Evolutionary conservation across 1,139 yeast genomes (phyloP).

Genomic region (Candida tunisiensis): DNA sequence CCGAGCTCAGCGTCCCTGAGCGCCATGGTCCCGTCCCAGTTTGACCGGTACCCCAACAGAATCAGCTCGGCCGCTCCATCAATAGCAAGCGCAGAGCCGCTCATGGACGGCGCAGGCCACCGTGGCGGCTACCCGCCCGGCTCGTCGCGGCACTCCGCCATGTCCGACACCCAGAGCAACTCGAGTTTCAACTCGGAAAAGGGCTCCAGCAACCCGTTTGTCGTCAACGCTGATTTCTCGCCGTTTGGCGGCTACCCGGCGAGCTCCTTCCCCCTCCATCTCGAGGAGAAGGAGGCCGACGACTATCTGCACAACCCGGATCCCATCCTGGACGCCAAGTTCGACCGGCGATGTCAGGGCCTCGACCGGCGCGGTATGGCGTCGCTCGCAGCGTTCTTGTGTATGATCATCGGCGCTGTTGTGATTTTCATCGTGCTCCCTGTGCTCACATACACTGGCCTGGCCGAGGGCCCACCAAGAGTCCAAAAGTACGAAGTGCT

Average conservation of each 20-base stretch:
- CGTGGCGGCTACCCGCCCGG: constrained; percentile 1
- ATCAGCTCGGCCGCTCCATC: constrained; percentile 17
- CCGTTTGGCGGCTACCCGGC: constrained; percentile 97
- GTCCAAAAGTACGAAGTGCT: constrained; percentile 22
- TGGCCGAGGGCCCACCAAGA: constrained; percentile 14
- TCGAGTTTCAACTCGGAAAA: constrained; percentile 3
- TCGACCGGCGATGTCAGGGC: constrained; percentile 48
- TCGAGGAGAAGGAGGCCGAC: constrained; percentile 85
- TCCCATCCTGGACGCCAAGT: constrained; percentile 71
- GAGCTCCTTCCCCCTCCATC: constrained; percentile 62
- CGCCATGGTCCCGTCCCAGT: constrained; percentile 14
- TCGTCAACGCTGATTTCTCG: constrained; percentile 28
- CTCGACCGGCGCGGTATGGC: constrained; percentile 22
- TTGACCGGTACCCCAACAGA: constrained; percentile 22
- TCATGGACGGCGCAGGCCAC: background rate
- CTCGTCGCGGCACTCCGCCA: constrained; percentile 9
- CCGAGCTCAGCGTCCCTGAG: constrained; percentile 4
- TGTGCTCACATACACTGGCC: constrained; percentile 58
- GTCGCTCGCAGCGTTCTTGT: constrained; percentile 32
- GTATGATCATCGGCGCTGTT: constrained; percentile 41
- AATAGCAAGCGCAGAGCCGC: constrained; percentile 4
- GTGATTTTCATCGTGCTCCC: constrained; percentile 57
- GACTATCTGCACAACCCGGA: constrained; percentile 89
- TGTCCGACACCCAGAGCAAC: constrained; percentile 8
- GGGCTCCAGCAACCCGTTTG: constrained; percentile 13